Evolutionary conservation across 495 filamentous ascomycete species (phyloP).

Genomic region (Trichoderma virens): DNA sequence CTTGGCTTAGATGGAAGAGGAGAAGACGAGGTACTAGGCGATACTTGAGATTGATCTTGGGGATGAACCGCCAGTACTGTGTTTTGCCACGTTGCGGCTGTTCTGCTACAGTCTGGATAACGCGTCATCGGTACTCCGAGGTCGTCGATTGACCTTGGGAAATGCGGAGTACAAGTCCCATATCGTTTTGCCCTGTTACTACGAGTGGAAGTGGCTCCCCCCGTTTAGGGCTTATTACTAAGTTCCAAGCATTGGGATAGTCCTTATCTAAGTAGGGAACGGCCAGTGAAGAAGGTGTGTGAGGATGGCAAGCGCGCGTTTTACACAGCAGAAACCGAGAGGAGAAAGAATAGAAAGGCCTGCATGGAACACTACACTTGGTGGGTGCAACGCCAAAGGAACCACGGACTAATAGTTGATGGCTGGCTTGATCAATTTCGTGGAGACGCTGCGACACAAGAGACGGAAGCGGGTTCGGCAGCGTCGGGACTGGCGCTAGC

Average conservation of each 20-base stretch:
- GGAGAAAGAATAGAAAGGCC: no score
- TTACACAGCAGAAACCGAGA: no score
- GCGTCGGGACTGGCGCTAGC: background rate
- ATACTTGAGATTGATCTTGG: background rate
- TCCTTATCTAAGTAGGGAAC: no score
- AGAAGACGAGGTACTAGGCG: background rate
- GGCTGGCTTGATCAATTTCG: background rate
- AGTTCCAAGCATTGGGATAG: no score
- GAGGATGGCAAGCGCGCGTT: no score
- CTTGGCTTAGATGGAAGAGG: background rate
- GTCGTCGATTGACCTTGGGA: background rate
- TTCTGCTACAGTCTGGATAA: background rate
- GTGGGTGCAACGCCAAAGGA: background rate
- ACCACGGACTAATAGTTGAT: background rate
- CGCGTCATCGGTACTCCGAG: background rate
- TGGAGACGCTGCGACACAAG: background rate
- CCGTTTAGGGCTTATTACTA: no score
- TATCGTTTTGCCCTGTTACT: background rate
- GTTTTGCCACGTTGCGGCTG: background rate
- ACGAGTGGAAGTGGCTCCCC: no score
- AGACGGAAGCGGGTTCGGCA: background rate
- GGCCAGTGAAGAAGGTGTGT: no score
- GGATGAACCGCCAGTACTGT: background rate
- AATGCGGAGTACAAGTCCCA: background rate
- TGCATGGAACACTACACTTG: no score